These are phyloP conservation scores for Mimosa pudica DNA, from an alignment of 306 rosid genomes.

Conservation along the genomic window DNA sequence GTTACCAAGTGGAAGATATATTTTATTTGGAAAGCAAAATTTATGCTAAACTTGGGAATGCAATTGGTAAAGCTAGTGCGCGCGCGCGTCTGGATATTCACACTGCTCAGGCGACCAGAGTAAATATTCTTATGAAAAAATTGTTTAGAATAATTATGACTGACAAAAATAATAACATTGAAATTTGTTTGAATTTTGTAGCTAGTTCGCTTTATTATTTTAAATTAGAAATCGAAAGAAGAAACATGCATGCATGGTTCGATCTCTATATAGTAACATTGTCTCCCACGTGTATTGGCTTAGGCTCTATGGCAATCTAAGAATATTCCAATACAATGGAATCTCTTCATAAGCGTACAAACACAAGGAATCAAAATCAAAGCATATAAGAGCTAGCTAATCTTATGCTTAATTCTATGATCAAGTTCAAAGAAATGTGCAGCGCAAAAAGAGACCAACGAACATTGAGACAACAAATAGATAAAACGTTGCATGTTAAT, in stretches of 20 bases:
- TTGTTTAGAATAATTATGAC: too few species aligned
- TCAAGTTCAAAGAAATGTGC: slow-evolving; percentile 6
- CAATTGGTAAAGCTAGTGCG: too few species aligned
- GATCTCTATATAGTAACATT: slow-evolving; percentile 1
- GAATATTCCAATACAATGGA: slow-evolving; percentile 44
- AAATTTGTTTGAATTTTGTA: too few species aligned
- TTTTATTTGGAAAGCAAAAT: too few species aligned
- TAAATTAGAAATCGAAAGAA: not conserved
- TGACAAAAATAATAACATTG: too few species aligned
- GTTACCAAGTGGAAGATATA: too few species aligned
- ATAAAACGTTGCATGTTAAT: not conserved
- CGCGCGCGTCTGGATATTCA: too few species aligned
- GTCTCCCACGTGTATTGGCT: slow-evolving; percentile 16
- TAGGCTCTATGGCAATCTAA: slow-evolving; percentile 25
- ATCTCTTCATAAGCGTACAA: slow-evolving; percentile 27
- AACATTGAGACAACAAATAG: not conserved
- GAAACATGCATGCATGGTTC: not conserved
- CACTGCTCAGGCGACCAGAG: too few species aligned
- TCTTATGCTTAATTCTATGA: not conserved
- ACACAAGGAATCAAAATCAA: not conserved
- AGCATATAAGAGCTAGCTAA: not conserved
- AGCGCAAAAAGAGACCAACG: not conserved
- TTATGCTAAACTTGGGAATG: too few species aligned
- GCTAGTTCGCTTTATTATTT: too few species aligned
- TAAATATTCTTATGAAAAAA: too few species aligned